A percentile compares a stretch with the other conserved stretches of the same genome.
These are phyloP conservation scores for Arthrobotrys iridis DNA, from an alignment of 2,329 filamentous ascomycete genomes.

Conservation along the genomic window DNA sequence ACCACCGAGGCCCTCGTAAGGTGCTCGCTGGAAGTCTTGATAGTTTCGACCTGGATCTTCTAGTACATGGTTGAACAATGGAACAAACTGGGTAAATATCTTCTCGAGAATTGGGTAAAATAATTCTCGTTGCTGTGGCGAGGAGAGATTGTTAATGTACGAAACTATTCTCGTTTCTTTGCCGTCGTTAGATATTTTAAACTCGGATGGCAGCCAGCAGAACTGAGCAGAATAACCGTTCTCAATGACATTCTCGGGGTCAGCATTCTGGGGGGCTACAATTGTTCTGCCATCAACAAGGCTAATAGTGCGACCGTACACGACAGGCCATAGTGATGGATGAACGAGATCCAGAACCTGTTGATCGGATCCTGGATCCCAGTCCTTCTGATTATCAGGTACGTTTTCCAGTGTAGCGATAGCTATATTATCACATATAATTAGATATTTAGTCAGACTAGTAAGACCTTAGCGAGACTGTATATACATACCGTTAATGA, in stretches of 20 bases:
- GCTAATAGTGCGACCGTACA: conserved; percentile 63
- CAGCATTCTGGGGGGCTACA: too few relatives aligned
- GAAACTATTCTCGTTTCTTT: conserved; percentile 23
- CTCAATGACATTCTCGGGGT: background rate
- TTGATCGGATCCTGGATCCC: conserved; percentile 69
- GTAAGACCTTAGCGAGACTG: conserved; percentile 57
- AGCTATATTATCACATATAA: conserved; percentile 55
- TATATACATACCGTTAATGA: conserved; percentile 16
- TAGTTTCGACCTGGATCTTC: background rate
- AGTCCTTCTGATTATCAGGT: conserved; percentile 67
- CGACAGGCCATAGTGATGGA: conserved; percentile 71
- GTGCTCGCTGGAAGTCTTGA: background rate
- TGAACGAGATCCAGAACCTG: conserved; percentile 72
- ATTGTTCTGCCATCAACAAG: background rate
- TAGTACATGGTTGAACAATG: conserved; percentile 30
- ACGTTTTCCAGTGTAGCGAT: conserved; percentile 66
- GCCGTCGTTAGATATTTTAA: conserved; percentile 1
- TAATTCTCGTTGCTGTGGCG: background rate
- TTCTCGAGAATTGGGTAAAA: conserved; percentile 24
- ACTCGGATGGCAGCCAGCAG: conserved; percentile 34
- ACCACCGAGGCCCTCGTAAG: background rate
- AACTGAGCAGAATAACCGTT: background rate
- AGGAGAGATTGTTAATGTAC: conserved; percentile 32
- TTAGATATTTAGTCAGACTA: background rate
- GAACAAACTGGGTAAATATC: conserved; percentile 34